A percentile compares a stretch with the other conserved stretches of the same genome.
phyloP scores from a whole-genome alignment of 2,329 filamentous ascomycete genomes.

The Fusarium sp. region DNA sequence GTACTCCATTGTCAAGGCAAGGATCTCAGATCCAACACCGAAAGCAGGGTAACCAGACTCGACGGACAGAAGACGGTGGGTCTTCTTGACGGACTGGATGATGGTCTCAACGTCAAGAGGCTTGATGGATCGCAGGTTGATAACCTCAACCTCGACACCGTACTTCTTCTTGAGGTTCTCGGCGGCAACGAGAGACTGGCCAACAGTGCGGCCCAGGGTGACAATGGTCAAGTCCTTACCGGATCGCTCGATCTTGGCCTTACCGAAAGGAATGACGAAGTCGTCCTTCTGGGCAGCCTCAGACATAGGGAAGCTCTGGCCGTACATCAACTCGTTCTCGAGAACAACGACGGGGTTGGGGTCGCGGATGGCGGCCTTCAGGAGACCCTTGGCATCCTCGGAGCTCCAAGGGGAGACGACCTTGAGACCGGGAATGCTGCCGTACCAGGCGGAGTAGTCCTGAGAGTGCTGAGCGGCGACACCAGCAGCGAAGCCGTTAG shows the following conservation, averaged over 20 bases:
- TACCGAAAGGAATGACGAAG: conserved; percentile 97
- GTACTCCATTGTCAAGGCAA: conserved; percentile 97
- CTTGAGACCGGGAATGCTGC: conserved; percentile 96
- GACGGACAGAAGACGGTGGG: conserved; percentile 87
- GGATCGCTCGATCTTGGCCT: conserved; percentile 97
- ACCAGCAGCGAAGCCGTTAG: conserved; percentile 97
- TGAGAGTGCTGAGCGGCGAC: conserved; percentile 98
- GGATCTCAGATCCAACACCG: conserved; percentile 91
- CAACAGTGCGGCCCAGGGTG: conserved; percentile 93
- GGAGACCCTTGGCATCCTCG: conserved; percentile 96
- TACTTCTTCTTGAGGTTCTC: conserved; percentile 96
- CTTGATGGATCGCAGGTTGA: conserved; percentile 98
- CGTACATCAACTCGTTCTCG: conserved; percentile 93
- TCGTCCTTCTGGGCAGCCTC: conserved; percentile 95
- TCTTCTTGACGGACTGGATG: conserved; percentile 99
- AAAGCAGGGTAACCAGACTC: conserved; percentile 98
- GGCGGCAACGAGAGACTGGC: conserved; percentile 88
- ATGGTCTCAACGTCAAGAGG: conserved; percentile 96
- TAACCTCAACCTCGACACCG: conserved; percentile 93
- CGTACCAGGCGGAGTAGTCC: conserved; percentile 99
- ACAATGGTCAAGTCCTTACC: conserved; percentile 98
- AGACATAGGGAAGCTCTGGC: conserved; percentile 95
- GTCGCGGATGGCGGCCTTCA: conserved; percentile 98
- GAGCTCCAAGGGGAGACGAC: conserved; percentile 96
- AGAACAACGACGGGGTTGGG: conserved; percentile 95